Evolutionary conservation across 164 flowering plant genomes (phyloP), one percentile per base, ranked within the genome.

Genomic region (Tinospora cordifolia): DNA sequence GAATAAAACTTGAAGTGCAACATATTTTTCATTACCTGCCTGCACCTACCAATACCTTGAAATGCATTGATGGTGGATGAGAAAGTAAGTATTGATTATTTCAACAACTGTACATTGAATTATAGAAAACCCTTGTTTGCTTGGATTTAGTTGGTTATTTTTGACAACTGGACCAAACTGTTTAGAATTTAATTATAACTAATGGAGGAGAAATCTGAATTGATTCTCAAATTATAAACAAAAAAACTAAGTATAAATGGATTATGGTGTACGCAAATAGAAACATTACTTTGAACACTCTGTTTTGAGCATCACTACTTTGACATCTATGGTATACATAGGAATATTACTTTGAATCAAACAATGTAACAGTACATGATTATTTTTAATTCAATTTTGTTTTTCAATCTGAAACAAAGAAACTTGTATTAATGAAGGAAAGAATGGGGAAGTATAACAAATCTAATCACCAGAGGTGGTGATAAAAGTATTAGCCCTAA

Each of bases 21-120:
- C 60, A 54, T 54, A 54, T 54, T 54, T 54, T 54, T 54, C 60
- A n/a, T n/a, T 54, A 19, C 60, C n/a, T 54, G 60, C 60, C 3
- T 54, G 60, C 60, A 54, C 19, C 24, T 54, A 54, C 21, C 60
- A 3, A 22, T 54, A n/a, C 0, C n/a, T n/a, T 54, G 21, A n/a
- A 51, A 51, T 51, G 58, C 8, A 51, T 51, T 6, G 17, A 51
- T 51, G 17, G 17, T 51, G 6, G 17, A 51, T 51, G 22, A 17
- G 21, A 51, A 51, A 15, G 58, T 19, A 51, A 17, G n/a, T 51
- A 51, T 51, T n/a, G 19, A 51, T 51, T 51, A 51, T 51, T 51
- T 17, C 17, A 7, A 51, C 58, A 30, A 30, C 36, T 30, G 4
- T 51, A n/a, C 17, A 17, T 51, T 0, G 22, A 51, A 51, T n/a